Base-by-base conservation (phyloP, 352 stramenopile genomes). In the Phytophthora macrochlamydospora region DNA sequence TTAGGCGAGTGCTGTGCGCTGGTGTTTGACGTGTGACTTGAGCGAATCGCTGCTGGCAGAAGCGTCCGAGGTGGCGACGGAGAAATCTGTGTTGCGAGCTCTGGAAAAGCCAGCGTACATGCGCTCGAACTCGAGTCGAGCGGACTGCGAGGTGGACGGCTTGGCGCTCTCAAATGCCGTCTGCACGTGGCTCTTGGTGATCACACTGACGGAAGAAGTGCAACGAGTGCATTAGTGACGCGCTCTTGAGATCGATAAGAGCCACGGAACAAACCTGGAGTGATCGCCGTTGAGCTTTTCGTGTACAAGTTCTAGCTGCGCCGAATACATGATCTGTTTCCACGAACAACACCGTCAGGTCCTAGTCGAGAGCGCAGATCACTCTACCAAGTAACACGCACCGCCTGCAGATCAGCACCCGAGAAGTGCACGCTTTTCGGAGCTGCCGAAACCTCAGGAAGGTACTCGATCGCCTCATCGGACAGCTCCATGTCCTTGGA, bases 261-360 rank as follows among this genome's bases (percentile, higher is more conserved):
- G 2, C 49, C 33, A 8, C 46, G 13, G 56, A 38, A 84, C 77
- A 68, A 75, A 90, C 81, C 73, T 83, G 30, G 79, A 87, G 32
- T 61, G 50, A 11, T 89, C 59, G 18, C 74, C 65, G 12, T 78
- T 79, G n/a, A 97, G 78, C 56, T 92, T 91, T 48, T 97, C 84
- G 69, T 98, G 94, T 51, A 98, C 91, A 52, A 96, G 84, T 66
- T 97, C 87, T 5, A 99, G 77, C 51, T 98, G 93, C 6, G 96
- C 96, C n/a, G 93, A 97, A 72, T 97, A 97, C 82, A 98, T 87
- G 66, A 95, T 71, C 87, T 94, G 46, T 24, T 14, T 11, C 54
- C 18, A 24, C 33, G 43, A 30, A 55, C 11, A 56, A 1, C 2
- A 48, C 33, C 35, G 38, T 71, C 28, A 73, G 40, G 35, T 38